Conservation (phyloP, 805 yeast genomes). For the Pichia cephalocereana region DNA sequence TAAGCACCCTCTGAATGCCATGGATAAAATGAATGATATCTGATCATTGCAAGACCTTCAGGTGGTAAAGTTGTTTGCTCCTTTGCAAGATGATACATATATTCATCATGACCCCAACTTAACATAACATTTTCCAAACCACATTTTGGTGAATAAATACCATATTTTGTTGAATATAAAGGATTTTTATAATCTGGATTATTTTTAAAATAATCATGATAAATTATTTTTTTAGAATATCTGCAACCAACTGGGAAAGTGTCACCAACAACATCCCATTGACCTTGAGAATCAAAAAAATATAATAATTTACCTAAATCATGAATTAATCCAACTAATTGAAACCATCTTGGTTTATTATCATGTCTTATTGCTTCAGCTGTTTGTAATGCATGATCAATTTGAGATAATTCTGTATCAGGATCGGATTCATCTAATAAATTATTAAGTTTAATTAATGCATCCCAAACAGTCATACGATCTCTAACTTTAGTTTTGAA, state of each 20-base stretch:
- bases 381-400: constrained; percentile 67
- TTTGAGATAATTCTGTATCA: constrained; percentile 64
- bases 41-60: constrained; percentile 63
- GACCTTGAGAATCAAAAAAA: constrained; percentile 64
- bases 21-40: constrained; percentile 70
- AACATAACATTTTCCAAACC: constrained; percentile 64
- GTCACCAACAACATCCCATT: constrained; percentile 78
- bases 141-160: constrained; percentile 54
- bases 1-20: constrained; percentile 70
- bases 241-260: constrained; percentile 71
- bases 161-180: constrained; percentile 54
- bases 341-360: constrained; percentile 68
- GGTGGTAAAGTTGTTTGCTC: constrained; percentile 53
- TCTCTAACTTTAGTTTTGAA: constrained; percentile 62
- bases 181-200: constrained; percentile 60
- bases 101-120: constrained; percentile 76
- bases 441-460: constrained; percentile 49
- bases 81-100: constrained; percentile 66
- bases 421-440: constrained; percentile 67
- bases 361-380: constrained; percentile 67
- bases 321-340: constrained; percentile 61
- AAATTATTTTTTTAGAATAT: constrained; percentile 49
- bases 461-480: constrained; percentile 65
- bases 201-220: constrained; percentile 46
- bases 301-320: constrained; percentile 63